Conservation (phyloP, 2,329 filamentous ascomycete species). For the Diaporthe amygdali region DNA sequence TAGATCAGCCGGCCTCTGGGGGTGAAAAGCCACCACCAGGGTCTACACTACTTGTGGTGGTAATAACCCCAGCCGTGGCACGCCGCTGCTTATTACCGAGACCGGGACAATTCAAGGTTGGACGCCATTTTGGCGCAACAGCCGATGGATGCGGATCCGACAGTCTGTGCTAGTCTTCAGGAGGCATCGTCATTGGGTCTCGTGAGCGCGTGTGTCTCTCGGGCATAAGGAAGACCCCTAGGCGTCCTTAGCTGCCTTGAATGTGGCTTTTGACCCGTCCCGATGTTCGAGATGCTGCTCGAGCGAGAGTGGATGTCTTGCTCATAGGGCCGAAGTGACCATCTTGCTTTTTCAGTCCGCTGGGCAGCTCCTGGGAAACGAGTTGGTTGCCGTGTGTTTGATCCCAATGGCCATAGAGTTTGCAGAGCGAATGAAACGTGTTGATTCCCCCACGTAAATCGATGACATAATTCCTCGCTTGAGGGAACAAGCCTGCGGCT, state of each 20-base stretch:
- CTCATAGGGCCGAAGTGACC: neutral
- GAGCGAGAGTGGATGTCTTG: neutral
- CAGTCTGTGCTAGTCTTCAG: neutral
- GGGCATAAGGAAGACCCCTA: neutral
- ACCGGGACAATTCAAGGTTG: neutral
- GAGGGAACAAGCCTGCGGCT: neutral
- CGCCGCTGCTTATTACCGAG: neutral
- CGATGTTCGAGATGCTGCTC: neutral
- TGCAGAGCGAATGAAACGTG: neutral
- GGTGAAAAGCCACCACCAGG: slow-evolving; percentile 6
- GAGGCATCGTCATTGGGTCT: neutral
- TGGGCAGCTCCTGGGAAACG: neutral
- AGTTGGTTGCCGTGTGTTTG: neutral
- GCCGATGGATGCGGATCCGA: neutral
- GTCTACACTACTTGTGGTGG: neutral
- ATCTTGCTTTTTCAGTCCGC: neutral
- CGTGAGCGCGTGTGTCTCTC: neutral
- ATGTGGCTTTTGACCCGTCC: neutral
- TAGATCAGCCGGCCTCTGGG: neutral
- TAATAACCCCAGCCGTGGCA: neutral
- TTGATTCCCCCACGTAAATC: neutral
- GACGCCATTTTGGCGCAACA: neutral
- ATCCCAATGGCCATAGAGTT: neutral
- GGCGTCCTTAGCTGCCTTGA: neutral
- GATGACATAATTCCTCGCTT: neutral